Evolutionary conservation across 352 stramenopile genomes (phyloP), one percentile per base, ranked within the genome.

Genomic region (Pythium phragmiticola): DNA sequence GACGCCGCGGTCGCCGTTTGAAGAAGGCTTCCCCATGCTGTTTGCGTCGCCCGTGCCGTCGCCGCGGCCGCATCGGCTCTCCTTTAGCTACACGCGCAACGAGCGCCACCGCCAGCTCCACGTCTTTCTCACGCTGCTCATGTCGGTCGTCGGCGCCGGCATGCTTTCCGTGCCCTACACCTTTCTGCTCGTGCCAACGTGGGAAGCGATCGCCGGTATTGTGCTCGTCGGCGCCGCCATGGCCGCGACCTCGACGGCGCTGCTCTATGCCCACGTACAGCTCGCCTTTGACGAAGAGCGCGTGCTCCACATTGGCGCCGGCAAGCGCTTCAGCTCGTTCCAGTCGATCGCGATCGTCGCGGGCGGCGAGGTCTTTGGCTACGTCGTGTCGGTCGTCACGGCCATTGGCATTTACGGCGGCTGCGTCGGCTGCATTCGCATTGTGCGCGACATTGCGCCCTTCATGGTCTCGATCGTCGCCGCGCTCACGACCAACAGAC

Each of bases 41-140:
- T 87, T 90, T 63, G 64, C 69, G 45, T 87, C 78, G n/a, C 65
- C 75, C 23, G 66, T 80, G 33, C 78, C 77, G 33, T 87, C 78
- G 19, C 78, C 78, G 36, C 72, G 78, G 5, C 77, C 78, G 33
- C 75, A 88, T 46, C 78, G 74, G 13, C 68, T 88, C 50, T 75
- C 76, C 7, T 87, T 88, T 54, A 66, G 68, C 52, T 78, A 77
- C 61, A 55, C 46, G 19, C 65, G 69, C 28, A 57, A 80, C 56
- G 48, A 69, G n/a, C 53, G 53, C 33, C 69, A 76, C 39, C 76
- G 76, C 26, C 68, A 84, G 19, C 65, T 88, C 59, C 76, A 84
- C 68, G 82, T 91, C n/a, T 88, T 90, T 65, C 69, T 89, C 23
- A 89, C 78, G 56, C 75, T 92, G 63, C 82, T 89, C 65, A 88